Conservation (phyloP, 2,329 filamentous ascomycete genomes). For the Mycogone perniciosa region DNA sequence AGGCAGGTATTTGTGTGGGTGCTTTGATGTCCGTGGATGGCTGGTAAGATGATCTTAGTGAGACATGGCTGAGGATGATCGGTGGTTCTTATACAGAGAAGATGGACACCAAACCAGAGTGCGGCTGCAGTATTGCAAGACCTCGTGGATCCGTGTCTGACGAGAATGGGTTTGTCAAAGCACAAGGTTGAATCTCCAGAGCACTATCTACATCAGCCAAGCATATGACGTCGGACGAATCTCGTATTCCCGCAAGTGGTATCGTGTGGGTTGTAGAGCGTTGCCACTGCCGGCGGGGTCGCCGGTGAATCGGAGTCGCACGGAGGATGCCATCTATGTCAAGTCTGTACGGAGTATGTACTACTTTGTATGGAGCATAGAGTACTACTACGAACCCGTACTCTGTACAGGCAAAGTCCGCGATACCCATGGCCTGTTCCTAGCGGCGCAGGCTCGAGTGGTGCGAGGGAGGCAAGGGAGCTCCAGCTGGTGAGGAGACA, state of each 20-base stretch:
- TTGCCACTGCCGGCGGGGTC: background rate
- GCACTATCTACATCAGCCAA: conserved; percentile 1
- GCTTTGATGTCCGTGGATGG: background rate
- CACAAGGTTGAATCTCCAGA: conserved; percentile 3
- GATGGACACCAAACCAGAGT: background rate
- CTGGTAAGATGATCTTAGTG: background rate
- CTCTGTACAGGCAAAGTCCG: background rate
- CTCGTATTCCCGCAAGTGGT: conserved; percentile 16
- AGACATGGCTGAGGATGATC: background rate
- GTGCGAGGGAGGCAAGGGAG: too few relatives aligned
- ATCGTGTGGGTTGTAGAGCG: conserved; percentile 1
- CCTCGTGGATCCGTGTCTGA: background rate
- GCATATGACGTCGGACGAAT: conserved; percentile 18
- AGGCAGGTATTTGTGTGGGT: background rate
- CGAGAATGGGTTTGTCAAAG: background rate
- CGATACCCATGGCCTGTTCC: too few relatives aligned
- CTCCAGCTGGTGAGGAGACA: too few relatives aligned
- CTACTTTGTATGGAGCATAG: background rate
- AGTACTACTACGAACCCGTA: background rate
- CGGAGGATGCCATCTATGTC: background rate
- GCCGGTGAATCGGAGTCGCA: conserved; percentile 6
- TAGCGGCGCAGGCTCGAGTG: too few relatives aligned
- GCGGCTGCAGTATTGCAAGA: background rate
- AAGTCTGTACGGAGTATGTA: background rate
- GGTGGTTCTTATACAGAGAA: conserved; percentile 2